Conservation (phyloP, 169 alveolate genomes). For the Plasmodium yoelii region DNA sequence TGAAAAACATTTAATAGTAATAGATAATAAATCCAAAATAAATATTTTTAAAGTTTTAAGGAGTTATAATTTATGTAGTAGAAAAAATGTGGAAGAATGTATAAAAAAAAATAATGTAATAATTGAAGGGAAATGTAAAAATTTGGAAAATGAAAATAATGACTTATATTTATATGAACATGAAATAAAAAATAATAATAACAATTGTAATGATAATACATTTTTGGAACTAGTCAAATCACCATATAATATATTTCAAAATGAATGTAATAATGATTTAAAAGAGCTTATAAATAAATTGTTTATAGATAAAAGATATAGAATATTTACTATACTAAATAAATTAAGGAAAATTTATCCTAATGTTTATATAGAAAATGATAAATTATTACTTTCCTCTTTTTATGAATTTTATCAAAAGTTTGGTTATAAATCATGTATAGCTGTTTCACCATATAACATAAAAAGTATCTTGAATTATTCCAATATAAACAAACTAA, state of each 20-base stretch:
- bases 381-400: slow-evolving; percentile 21
- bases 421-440: slow-evolving; percentile 55
- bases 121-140: background rate
- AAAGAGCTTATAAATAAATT: slow-evolving; percentile 54
- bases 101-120: slow-evolving; percentile 6
- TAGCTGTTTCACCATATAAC: slow-evolving; percentile 23
- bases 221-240: background rate
- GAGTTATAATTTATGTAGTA: slow-evolving; percentile 15
- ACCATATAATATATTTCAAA: slow-evolving; percentile 22
- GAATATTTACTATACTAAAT: slow-evolving; percentile 66
- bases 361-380: slow-evolving; percentile 67
- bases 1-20: slow-evolving; percentile 65
- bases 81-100: slow-evolving; percentile 9
- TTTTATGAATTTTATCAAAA: slow-evolving; percentile 64
- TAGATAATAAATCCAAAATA: slow-evolving; percentile 68
- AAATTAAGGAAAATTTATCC: slow-evolving; percentile 67
- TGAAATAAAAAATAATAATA: slow-evolving; percentile 6
- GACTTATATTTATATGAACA: background rate
- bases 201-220: background rate
- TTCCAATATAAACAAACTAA: background rate
- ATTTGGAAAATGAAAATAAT: background rate
- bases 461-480: background rate
- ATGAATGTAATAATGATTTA: slow-evolving; percentile 39
- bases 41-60: slow-evolving; percentile 57
- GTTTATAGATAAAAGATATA: slow-evolving; percentile 46